phyloP scores from a whole-genome alignment of 129 eudicot genomes.

The Pittosporum tobira region DNA sequence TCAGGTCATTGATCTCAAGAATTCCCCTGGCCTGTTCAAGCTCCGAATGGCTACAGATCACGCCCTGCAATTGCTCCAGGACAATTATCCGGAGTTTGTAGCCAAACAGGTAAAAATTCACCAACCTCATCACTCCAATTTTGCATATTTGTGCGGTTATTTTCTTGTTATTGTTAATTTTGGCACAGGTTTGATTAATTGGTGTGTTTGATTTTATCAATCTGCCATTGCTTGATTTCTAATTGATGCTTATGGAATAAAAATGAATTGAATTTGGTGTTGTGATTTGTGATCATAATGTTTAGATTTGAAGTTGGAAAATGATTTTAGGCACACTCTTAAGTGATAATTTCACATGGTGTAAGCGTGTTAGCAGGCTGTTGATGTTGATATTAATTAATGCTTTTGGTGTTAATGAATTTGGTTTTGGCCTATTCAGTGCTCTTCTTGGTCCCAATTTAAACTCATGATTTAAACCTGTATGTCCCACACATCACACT shows the following conservation, averaged over 20 bases:
- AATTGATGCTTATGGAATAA: too few relatives aligned
- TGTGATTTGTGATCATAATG: too few relatives aligned
- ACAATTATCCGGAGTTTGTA: conserved; percentile 86
- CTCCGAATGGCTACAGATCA: conserved; percentile 69
- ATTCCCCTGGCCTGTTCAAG: conserved; percentile 71
- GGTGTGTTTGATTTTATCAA: not conserved
- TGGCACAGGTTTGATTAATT: not conserved
- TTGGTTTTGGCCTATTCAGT: too few relatives aligned
- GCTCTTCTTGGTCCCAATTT: too few relatives aligned
- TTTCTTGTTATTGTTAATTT: not conserved
- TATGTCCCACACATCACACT: too few relatives aligned
- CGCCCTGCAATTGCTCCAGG: conserved; percentile 77
- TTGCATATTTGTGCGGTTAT: not conserved
- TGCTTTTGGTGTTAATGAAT: not conserved
- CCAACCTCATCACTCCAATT: not conserved
- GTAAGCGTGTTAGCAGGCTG: not conserved
- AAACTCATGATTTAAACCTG: too few relatives aligned
- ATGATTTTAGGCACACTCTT: too few relatives aligned
- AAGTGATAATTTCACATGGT: too few relatives aligned
- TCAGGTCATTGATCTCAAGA: conserved; percentile 75
- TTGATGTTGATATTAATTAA: not conserved
- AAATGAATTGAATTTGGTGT: too few relatives aligned
- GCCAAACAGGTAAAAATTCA: conserved; percentile 66
- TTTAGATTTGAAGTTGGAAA: too few relatives aligned
- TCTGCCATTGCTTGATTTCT: too few relatives aligned